Evolutionary conservation across 2,329 filamentous ascomycete species (phyloP), one percentile per base, ranked within the genome.

Genomic region (Lanzia echinophila): DNA sequence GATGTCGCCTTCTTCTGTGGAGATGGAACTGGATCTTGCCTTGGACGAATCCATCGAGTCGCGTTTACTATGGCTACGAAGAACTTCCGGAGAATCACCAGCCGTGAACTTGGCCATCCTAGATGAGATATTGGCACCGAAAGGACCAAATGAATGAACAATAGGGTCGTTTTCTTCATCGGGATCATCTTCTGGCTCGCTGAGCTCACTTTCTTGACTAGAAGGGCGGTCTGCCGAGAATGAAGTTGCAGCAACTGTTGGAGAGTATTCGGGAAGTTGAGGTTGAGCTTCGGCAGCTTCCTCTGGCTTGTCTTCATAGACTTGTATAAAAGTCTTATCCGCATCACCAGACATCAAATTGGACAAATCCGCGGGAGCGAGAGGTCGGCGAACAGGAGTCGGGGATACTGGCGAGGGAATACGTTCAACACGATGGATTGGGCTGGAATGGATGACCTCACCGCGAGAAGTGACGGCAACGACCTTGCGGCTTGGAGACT

Each of bases 81-180:
- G 61, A n/a, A 64, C 72, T 62, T 79, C 75, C 22, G 87, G 87
- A 7, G 88, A 88, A 47, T 75, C 61, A 36, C 48, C 76, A 4
- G 88, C 79, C 47, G 78, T 79, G 73, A 96, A 87, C 2, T 87
- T 88, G 20, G 88, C 87, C 69, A 96, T 79, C 24, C 88, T 84
- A 57, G 82, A 82, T n/a, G 92, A 83, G 36, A 96, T 77, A 67
- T 96, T 89, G 51, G 88, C 87, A 41, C 90, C 90, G 65, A 88
- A 95, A 1, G 90, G 90, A 15, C 90, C 91, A 62, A 96, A 96
- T 0, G 91, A 96, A 70, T 94, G 88, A 17, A 96, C 77, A 52
- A 96, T 84, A 2, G 91, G 91, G 62, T 97, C 94, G 60, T 96
- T 96, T 71, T 97, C 92, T 73, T 96, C 91, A 63, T 92, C 87